Evolutionary conservation across 768 basidiomycete species (phyloP), one percentile per base, ranked within the genome.

Genomic region (Mycena polygramma): DNA sequence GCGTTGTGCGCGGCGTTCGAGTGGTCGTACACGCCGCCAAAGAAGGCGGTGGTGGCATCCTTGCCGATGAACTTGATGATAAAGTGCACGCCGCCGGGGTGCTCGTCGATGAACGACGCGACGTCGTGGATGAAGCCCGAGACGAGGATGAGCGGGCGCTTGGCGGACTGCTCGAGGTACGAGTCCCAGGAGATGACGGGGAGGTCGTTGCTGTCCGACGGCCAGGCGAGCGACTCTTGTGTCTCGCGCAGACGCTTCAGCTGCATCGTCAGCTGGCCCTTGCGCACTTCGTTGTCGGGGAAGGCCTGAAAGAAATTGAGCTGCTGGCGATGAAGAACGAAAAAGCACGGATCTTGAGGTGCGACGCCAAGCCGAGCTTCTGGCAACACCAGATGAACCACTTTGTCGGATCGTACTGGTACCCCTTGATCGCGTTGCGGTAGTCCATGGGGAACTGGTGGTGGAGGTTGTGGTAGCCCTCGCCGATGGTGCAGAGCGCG

Each of bases 401-500:
- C 80, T 96, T 96, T 46, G 94, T 96, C 17, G 94, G 95, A 78
- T 96, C 94, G 76, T 96, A 96, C 79, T 96, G 94, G 82, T 94
- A 94, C 94, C 94, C 95, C 81, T 87, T 95, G 86, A 97, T 95
- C 66, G 96, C 96, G 78, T 97, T 97, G 37, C 96, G 90, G 85
- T 96, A 98, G 81, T 98, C 96, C 94, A 96, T 95, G 15, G 96
- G 97, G 90, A 97, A 97, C 78, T 91, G 86, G 72, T 98, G 97
- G 83, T 98, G 96, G 89, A 97, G 97, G 83, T 98, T 98, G 87
- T 98, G 96, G 84, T 98, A 98, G 26, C 96, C 97, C 81, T 98
- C 96, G 64, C 97, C 96, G 76, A 97, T 92, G 49, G 96, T 98
- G 73, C 91, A 92, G 43, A 98, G 84, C 3, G 97, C 96, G 41